Percentiles rank a stretch among this genome's conserved stretches.
These are phyloP conservation scores for Malassezia sympodialis DNA, from an alignment of 1,284 basidiomycete genomes.

Conservation along the genomic window DNA sequence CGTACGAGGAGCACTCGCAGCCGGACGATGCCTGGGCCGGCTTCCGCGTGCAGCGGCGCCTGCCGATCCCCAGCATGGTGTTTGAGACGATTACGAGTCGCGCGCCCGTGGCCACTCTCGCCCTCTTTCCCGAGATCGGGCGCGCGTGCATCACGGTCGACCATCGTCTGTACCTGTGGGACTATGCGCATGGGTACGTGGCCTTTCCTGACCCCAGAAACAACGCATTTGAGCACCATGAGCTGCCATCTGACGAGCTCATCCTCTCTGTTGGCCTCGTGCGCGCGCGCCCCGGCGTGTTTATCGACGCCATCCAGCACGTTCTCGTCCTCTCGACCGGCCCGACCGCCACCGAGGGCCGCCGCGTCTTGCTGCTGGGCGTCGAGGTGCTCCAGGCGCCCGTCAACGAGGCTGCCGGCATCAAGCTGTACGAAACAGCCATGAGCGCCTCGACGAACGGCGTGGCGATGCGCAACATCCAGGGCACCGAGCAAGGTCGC, in stretches of 20 bases:
- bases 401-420: conserved; percentile 54
- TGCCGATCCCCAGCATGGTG: conserved; percentile 33
- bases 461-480: conserved; percentile 66
- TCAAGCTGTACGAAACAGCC: conserved; percentile 84
- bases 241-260: conserved; percentile 71
- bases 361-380: conserved; percentile 74
- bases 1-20: conserved; percentile 32
- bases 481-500: conserved; percentile 68
- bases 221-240: conserved; percentile 74
- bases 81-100: conserved; percentile 36
- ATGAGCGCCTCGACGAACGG: conserved; percentile 64
- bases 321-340: conserved; percentile 79
- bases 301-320: conserved; percentile 82
- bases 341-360: conserved; percentile 49
- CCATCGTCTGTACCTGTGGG: conserved; percentile 90
- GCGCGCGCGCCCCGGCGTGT: conserved; percentile 55
- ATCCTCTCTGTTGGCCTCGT: conserved; percentile 59
- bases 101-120: conserved; percentile 49
- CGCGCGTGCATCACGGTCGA: conserved; percentile 92
- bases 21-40: conserved; percentile 31
- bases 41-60: conserved; percentile 30
- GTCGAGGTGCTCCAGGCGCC: conserved; percentile 53
- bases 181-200: conserved; percentile 78
- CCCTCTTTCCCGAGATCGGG: conserved; percentile 82
- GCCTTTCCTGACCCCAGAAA: conserved; percentile 49